A percentile compares a stretch with the other conserved stretches of the same genome.
These are phyloP conservation scores for Aureobasidium sp. DNA, from an alignment of 2,329 filamentous ascomycete genomes.

Conservation along the genomic window DNA sequence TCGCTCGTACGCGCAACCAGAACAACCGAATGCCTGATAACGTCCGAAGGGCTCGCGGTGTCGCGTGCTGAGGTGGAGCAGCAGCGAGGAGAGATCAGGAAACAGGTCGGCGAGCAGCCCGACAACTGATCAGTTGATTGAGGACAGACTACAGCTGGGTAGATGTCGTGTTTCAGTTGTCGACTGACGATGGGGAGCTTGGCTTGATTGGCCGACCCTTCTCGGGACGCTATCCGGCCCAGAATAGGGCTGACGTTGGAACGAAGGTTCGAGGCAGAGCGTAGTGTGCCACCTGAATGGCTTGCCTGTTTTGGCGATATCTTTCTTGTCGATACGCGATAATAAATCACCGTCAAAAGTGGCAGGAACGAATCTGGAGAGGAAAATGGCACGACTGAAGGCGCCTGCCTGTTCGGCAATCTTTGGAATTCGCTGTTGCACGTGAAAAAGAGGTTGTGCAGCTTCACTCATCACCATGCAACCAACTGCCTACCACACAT, in stretches of 20 bases:
- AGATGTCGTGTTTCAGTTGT: conserved; percentile 16
- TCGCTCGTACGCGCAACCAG: conserved; percentile 32
- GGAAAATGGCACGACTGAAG: background rate
- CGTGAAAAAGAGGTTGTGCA: no score
- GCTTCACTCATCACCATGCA: no score
- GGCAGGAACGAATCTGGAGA: background rate
- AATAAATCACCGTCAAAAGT: no score
- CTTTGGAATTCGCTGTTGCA: no score
- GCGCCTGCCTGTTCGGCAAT: no score
- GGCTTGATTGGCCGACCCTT: conserved; percentile 1
- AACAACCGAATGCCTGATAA: conserved; percentile 20
- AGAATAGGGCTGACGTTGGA: background rate
- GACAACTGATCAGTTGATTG: conserved; percentile 11
- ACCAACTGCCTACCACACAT: no score
- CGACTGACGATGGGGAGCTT: conserved; percentile 13
- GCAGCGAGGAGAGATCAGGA: conserved; percentile 3
- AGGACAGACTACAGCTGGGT: conserved; percentile 14
- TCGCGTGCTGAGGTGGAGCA: conserved; percentile 5
- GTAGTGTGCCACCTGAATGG: conserved; percentile 3
- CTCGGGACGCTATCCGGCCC: conserved; percentile 6
- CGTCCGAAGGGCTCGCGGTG: background rate
- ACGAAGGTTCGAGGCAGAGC: background rate
- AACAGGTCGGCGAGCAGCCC: conserved; percentile 10
- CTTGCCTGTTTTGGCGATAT: background rate
- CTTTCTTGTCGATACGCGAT: background rate